phyloP scores from a whole-genome alignment of 2,329 filamentous ascomycete genomes.

The Aspergillus glaucus region DNA sequence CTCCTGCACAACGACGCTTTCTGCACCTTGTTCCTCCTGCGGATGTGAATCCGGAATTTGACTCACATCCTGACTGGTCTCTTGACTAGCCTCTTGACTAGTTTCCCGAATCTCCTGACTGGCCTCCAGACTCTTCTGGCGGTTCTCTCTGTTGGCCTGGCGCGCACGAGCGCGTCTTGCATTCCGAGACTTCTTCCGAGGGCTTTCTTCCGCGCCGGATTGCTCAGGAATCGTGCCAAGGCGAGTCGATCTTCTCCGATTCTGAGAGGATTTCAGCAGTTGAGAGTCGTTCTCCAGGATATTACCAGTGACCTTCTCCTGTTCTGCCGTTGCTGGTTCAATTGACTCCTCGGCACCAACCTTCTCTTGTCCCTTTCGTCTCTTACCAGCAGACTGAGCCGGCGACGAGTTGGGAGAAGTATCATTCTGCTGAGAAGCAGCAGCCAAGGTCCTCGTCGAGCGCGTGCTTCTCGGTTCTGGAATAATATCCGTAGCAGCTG shows the following conservation, averaged over 20 bases:
- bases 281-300: conserved; percentile 4
- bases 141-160: neutral
- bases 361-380: conserved; percentile 17
- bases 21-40: neutral
- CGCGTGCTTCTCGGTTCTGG: conserved; percentile 8
- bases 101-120: neutral
- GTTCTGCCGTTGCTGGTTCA: neutral
- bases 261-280: conserved; percentile 16
- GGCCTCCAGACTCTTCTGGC: neutral
- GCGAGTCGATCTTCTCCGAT: conserved; percentile 24
- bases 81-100: neutral
- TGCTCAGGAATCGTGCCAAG: conserved; percentile 18
- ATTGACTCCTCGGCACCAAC: neutral
- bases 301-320: conserved; percentile 1
- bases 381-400: conserved; percentile 16
- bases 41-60: neutral
- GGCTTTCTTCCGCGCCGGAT: conserved; percentile 6
- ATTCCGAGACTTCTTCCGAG: conserved; percentile 2
- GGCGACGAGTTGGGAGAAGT: conserved; percentile 9
- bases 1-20: neutral
- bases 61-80: neutral
- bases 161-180: neutral
- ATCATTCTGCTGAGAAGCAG: conserved; percentile 1
- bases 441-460: conserved; percentile 9
- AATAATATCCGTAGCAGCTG: conserved; percentile 3